Evolutionary conservation across 192 early-diverging fungal species (phyloP).

Genomic region (Rhizophlyctis rosea): DNA sequence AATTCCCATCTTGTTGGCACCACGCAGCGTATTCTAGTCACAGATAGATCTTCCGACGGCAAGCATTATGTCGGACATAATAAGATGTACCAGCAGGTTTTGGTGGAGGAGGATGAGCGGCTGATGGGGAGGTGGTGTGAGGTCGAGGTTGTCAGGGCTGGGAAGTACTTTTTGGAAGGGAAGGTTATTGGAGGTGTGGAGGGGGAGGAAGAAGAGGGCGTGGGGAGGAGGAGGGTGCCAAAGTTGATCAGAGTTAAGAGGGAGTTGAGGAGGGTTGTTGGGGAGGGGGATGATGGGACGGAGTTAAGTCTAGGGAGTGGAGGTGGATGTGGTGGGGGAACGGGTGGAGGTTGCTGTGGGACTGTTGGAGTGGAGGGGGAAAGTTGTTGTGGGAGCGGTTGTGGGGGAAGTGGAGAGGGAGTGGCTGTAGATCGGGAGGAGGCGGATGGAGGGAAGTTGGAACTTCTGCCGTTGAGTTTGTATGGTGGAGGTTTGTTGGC

Average conservation of each 20-base stretch:
- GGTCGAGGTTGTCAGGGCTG: slow-evolving; percentile 36
- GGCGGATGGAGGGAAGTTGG: too few species aligned
- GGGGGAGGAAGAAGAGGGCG: slow-evolving; percentile 13
- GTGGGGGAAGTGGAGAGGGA: too few species aligned
- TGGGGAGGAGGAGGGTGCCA: slow-evolving; percentile 26
- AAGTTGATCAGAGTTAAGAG: slow-evolving; percentile 38
- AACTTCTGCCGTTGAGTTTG: too few species aligned
- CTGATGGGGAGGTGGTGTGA: slow-evolving; percentile 35
- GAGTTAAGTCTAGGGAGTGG: too few species aligned
- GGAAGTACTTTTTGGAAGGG: slow-evolving; percentile 43
- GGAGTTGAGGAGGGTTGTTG: slow-evolving; percentile 39
- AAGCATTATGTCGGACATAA: slow-evolving; percentile 50
- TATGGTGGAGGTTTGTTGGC: too few species aligned
- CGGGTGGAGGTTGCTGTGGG: too few species aligned
- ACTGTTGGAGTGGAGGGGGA: too few species aligned
- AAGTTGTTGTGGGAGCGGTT: too few species aligned
- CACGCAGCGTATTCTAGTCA: slow-evolving; percentile 38
- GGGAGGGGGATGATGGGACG: too few species aligned
- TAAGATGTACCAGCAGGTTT: slow-evolving; percentile 49
- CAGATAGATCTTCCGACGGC: slow-evolving; percentile 47
- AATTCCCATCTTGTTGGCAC: slow-evolving; percentile 29
- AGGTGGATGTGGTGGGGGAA: too few species aligned
- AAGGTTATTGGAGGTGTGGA: slow-evolving; percentile 30
- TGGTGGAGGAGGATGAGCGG: slow-evolving; percentile 38
- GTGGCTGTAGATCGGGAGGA: too few species aligned